Base-by-base conservation (phyloP, 768 basidiomycete species). In the Cystobasidium ongulense region DNA sequence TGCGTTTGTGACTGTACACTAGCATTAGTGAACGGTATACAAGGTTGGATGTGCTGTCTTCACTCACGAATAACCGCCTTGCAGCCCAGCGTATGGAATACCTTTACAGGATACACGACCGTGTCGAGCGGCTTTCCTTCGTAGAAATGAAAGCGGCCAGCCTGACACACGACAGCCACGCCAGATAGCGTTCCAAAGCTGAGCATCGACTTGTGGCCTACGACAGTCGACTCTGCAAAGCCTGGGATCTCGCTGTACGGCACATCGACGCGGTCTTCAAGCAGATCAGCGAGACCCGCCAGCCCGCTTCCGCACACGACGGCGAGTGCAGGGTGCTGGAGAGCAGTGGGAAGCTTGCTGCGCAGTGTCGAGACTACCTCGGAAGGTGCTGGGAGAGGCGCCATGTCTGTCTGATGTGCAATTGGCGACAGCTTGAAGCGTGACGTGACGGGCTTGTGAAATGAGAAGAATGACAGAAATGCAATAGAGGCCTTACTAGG, bases 301-400 rank as follows among this genome's bases (percentile, higher is more conserved):
- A 94, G 83, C 1, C 92, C 92, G 0, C 89, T 90, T 72, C 92
- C 92, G 80, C 91, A 93, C 31, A 94, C 87, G 77, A 94, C 90
- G 23, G 89, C 92, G 21, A 92, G 85, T 38, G 83, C 83, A 11
- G 91, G 91, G n/a, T 72, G 78, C 31, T 81, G 83, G 10, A 89
- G 84, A 25, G 71, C 64, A 11, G 63, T 39, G 0, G 80, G 80
- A 29, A 82, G 72, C 11, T 41, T 52, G 23, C 33, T 21, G 29
- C 52, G 54, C 21, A 71, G 68, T 2, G 15, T 8, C 15, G n/a
- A 25, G 36, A 41, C 66, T 18, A 31, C 38, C n/a, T 46, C 50
- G 23, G 39, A 35, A 25, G 66, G 41, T 8, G 39, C 29, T 39
- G 66, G 66, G 11, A 68, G 46, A 35, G 5, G 15, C 13, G 57